phyloP scores from a whole-genome alignment of 2,329 filamentous ascomycete genomes.

The Sporothrix variecibatus region DNA sequence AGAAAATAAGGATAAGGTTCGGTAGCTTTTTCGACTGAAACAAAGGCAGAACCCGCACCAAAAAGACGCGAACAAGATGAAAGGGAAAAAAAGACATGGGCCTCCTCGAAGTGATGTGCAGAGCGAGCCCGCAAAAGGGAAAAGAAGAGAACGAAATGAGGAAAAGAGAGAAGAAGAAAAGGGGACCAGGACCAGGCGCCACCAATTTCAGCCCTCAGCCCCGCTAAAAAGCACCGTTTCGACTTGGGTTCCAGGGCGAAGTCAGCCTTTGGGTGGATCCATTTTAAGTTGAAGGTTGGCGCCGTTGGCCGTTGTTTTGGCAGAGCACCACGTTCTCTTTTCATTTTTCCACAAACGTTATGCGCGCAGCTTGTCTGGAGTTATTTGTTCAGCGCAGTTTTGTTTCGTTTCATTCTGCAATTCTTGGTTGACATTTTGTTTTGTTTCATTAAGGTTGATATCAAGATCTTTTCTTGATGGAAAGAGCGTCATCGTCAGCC shows the following conservation, averaged over 20 bases:
- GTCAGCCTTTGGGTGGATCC: slow-evolving; percentile 11
- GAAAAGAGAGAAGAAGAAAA: neutral
- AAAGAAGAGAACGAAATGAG: neutral
- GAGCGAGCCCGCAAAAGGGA: neutral
- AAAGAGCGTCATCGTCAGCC: neutral
- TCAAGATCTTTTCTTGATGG: neutral
- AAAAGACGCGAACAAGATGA: neutral
- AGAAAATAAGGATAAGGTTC: slow-evolving; percentile 14
- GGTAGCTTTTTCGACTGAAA: neutral
- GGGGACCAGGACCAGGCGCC: neutral
- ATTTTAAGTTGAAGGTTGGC: neutral
- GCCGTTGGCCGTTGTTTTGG: neutral
- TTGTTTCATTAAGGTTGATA: neutral
- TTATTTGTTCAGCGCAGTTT: neutral
- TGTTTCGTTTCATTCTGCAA: slow-evolving; percentile 9
- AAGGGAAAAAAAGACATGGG: neutral
- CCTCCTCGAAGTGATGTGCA: neutral
- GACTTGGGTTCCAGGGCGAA: neutral
- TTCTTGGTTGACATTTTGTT: neutral
- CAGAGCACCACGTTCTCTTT: too few species aligned
- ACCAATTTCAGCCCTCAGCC: slow-evolving; percentile 14
- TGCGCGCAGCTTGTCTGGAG: neutral
- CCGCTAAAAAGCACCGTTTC: slow-evolving; percentile 10
- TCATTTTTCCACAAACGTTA: too few species aligned
- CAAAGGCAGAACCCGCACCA: neutral